These are phyloP conservation scores for Botrytis byssoidea DNA, from an alignment of 2,329 filamentous ascomycete genomes.

Conservation along the genomic window DNA sequence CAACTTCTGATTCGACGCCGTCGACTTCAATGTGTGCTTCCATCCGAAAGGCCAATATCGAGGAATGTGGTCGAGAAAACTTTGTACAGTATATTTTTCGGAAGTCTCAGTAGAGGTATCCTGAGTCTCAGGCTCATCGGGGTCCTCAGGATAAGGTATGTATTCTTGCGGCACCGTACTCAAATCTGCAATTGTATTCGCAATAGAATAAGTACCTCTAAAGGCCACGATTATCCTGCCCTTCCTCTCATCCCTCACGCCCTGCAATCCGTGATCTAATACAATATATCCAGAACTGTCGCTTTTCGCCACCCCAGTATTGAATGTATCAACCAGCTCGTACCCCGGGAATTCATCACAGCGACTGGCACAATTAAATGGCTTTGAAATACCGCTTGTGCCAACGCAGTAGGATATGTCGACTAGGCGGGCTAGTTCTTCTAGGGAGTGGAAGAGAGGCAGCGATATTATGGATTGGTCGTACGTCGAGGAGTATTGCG, in stretches of 20 bases:
- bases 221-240: conserved; percentile 79
- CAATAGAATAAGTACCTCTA: conserved; percentile 88
- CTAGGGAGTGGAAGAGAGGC: conserved; percentile 73
- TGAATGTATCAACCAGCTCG: conserved; percentile 79
- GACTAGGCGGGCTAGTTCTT: conserved; percentile 85
- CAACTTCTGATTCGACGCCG: background rate
- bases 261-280: conserved; percentile 62
- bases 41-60: background rate
- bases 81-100: background rate
- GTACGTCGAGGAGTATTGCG: conserved; percentile 32
- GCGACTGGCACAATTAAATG: conserved; percentile 81
- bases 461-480: conserved; percentile 48
- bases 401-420: conserved; percentile 96
- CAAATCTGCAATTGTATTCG: conserved; percentile 87
- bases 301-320: conserved; percentile 80
- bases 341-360: conserved; percentile 81
- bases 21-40: background rate
- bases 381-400: conserved; percentile 71
- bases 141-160: conserved; percentile 68
- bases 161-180: conserved; percentile 89
- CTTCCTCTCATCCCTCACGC: background rate
- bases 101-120: background rate
- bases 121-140: conserved; percentile 36
- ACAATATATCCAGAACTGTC: conserved; percentile 95
- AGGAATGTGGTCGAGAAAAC: background rate